Evolutionary conservation across 2,329 filamentous ascomycete genomes (phyloP), one percentile per base, ranked within the genome.

Genomic region (Helicocarpus griseus): DNA sequence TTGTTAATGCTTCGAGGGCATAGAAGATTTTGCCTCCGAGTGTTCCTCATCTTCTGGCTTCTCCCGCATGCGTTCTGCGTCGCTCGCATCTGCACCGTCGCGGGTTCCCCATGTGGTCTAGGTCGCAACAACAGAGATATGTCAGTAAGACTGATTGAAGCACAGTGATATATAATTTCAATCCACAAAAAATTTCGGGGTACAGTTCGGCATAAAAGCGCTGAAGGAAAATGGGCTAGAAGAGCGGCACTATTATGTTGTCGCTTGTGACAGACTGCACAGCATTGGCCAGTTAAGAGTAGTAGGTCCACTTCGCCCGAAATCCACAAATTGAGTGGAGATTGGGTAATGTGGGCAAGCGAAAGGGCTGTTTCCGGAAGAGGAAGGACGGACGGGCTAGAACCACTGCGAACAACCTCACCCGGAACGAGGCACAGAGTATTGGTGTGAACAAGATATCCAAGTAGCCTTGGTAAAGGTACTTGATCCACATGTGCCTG

Each of bases 21-120:
- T n/a, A 28, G n/a, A 26, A 28, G 17, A 19, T 24, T 49, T 36
- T 13, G 9, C 28, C 14, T 46, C 22, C 3, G 22, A 19, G n/a
- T 21, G 13, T 36, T 47, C 24, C 3, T 44, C 31, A 22, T 46
- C 40, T 2, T 90, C 83, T 69, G 51, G 33, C 48, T 57, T 58
- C 33, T 57, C 51, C 36, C 53, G 52, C 56, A 58, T 57, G 6
- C 56, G 55, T 28, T 58, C 56, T 14, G 51, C 54, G 43, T 58
- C 56, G 40, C 91, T 85, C 58, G 82, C 78, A 68, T 95, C 89
- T 64, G 87, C 89, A 61, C 90, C 89, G 58, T 87, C 86, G 66
- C 89, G 84, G 70, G 87, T 94, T 62, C 89, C 89, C 89, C 89
- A 95, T 38, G 87, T 90, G 35, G 89, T 95, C 89, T 95, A 64